Evolutionary conservation across 345 rosid genomes (phyloP).

Genomic region (Moringa oleifera): DNA sequence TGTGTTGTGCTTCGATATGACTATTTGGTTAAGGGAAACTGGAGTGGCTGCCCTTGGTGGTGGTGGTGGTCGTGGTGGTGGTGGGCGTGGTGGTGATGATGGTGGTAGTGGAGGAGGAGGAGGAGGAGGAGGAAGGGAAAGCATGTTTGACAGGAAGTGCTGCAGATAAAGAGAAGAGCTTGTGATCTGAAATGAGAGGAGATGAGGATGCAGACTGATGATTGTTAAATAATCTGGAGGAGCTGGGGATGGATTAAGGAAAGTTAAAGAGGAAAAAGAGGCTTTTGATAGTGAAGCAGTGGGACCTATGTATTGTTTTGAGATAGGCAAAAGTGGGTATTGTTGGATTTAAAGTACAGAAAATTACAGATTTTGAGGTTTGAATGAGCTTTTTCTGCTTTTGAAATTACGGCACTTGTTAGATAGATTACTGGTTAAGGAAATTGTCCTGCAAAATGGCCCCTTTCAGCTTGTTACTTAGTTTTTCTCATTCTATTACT

Average conservation of each 20-base stretch:
- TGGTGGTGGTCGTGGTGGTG: slow-evolving; percentile 19
- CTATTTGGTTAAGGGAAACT: slow-evolving; percentile 29
- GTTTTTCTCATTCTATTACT: slow-evolving; percentile 14
- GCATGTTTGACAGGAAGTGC: slow-evolving; percentile 27
- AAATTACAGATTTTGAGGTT: slow-evolving; percentile 24
- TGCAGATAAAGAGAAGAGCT: slow-evolving; percentile 10
- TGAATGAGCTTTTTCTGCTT: slow-evolving; percentile 17
- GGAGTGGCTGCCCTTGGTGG: slow-evolving; percentile 33
- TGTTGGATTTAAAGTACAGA: slow-evolving; percentile 29
- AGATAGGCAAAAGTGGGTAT: slow-evolving; percentile 30
- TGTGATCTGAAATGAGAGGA: slow-evolving; percentile 12
- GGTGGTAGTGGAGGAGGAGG: slow-evolving; percentile 22
- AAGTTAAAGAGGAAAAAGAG: slow-evolving; percentile 30
- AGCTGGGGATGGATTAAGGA: slow-evolving; percentile 23
- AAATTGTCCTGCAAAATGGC: no score
- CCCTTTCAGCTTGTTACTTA: no score
- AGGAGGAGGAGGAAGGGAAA: slow-evolving; percentile 25
- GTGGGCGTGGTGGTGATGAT: slow-evolving; percentile 14
- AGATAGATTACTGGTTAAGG: no score
- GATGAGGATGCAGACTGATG: slow-evolving; percentile 14
- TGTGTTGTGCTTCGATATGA: slow-evolving; percentile 37
- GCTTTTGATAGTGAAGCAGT: slow-evolving; percentile 34
- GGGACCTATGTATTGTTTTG: slow-evolving; percentile 43
- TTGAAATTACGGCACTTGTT: slow-evolving; percentile 16
- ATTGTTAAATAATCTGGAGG: slow-evolving; percentile 27